Conservation (phyloP, 768 basidiomycete species). For the Amanita subjunquillea region DNA sequence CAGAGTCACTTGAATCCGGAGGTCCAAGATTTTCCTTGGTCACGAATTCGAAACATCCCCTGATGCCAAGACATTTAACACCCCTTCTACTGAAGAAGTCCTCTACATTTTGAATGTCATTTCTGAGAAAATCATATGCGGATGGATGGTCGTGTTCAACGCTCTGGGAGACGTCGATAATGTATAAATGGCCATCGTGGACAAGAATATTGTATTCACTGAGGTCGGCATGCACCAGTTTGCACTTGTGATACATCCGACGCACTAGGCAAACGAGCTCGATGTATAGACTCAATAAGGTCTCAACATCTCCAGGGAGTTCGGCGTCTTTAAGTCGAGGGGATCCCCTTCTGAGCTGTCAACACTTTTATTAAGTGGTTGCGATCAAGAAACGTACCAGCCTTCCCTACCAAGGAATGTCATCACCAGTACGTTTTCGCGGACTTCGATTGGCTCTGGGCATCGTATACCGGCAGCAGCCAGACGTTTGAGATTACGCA, state of each 20-base stretch:
- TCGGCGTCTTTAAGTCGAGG: constrained; percentile 88
- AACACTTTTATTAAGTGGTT: neutral
- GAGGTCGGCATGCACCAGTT: constrained; percentile 93
- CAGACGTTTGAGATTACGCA: constrained; percentile 88
- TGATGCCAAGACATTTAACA: constrained; percentile 66
- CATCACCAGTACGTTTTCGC: constrained; percentile 97
- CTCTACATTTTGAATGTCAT: constrained; percentile 86
- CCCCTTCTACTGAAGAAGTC: constrained; percentile 82
- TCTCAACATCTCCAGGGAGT: constrained; percentile 15
- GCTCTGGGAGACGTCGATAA: constrained; percentile 98
- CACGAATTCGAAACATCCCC: constrained; percentile 84
- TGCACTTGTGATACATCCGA: constrained; percentile 82
- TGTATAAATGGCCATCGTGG: constrained; percentile 70
- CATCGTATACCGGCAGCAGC: constrained; percentile 75
- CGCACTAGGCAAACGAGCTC: constrained; percentile 76
- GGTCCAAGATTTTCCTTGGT: constrained; percentile 39
- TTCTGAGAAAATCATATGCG: constrained; percentile 92
- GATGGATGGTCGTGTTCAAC: constrained; percentile 97
- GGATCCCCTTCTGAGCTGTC: constrained; percentile 55
- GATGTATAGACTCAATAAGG: constrained; percentile 51
- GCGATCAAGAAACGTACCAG: constrained; percentile 42
- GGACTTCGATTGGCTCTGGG: constrained; percentile 85
- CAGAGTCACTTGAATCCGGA: constrained; percentile 14
- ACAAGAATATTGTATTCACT: constrained; percentile 97
- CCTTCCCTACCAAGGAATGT: constrained; percentile 72